These are phyloP conservation scores for Brettanomyces anomalus DNA, from an alignment of 805 yeast genomes.

Conservation along the genomic window DNA sequence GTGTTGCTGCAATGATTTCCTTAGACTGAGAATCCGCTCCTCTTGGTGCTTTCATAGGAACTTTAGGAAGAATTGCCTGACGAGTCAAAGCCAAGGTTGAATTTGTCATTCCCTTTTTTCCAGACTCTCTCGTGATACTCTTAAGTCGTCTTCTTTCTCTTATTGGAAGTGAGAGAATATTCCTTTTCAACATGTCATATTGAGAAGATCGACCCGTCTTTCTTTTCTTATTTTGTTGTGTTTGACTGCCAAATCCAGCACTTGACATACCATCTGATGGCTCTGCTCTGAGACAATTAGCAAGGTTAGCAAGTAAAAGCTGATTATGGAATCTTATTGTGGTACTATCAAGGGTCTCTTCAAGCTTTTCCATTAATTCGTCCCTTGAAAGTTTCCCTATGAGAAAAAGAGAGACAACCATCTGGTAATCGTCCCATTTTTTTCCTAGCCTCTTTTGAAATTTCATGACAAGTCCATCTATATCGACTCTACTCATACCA, in stretches of 20 bases:
- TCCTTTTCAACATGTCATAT: constrained; percentile 73
- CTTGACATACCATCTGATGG: constrained; percentile 47
- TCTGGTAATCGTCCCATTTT: constrained; percentile 83
- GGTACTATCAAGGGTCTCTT: constrained; percentile 41
- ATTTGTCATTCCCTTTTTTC: constrained; percentile 65
- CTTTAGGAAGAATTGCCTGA: constrained; percentile 69
- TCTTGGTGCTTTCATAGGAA: constrained; percentile 44
- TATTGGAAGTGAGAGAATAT: constrained; percentile 77
- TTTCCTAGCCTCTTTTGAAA: constrained; percentile 67
- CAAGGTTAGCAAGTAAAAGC: constrained; percentile 67
- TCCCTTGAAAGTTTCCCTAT: constrained; percentile 69
- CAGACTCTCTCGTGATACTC: constrained; percentile 72
- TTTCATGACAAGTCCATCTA: constrained; percentile 60
- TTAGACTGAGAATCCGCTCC: constrained; percentile 1
- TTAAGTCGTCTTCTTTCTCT: constrained; percentile 81
- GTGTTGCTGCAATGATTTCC: constrained; percentile 1
- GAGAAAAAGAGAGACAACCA: constrained; percentile 64
- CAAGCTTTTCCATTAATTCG: constrained; percentile 57
- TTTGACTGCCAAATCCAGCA: constrained; percentile 39
- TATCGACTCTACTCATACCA: constrained; percentile 35
- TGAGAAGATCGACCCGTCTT: constrained; percentile 55
- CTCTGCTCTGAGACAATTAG: constrained; percentile 73
- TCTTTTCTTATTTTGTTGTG: constrained; percentile 26
- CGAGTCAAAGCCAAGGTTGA: constrained; percentile 63
- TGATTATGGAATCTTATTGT: constrained; percentile 71